phyloP scores from a whole-genome alignment of 108 stramenopile genomes.

The Cyclostephanos invisitatus region DNA sequence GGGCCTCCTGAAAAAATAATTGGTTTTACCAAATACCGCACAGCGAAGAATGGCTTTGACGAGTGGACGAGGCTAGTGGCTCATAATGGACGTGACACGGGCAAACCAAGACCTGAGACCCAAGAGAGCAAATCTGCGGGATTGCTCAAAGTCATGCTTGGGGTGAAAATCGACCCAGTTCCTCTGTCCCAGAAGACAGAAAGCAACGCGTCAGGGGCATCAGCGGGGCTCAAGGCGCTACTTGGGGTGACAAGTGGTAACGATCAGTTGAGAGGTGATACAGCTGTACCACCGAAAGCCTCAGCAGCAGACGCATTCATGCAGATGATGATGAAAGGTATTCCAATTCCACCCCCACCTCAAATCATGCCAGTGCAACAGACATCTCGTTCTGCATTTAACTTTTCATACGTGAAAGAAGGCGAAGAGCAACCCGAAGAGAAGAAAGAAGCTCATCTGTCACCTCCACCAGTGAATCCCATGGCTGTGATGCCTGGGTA shows the following conservation, averaged over 20 bases:
- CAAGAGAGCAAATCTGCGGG: slow-evolving; percentile 26
- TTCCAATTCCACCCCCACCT: slow-evolving; percentile 11
- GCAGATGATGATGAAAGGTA: slow-evolving; percentile 55
- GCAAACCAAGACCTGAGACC: slow-evolving; percentile 9
- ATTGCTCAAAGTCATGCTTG: slow-evolving; percentile 48
- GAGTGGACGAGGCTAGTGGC: slow-evolving; percentile 58
- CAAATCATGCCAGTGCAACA: slow-evolving; percentile 15
- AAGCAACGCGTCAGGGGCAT: slow-evolving; percentile 19
- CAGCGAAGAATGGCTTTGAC: slow-evolving; percentile 56
- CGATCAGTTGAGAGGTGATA: slow-evolving; percentile 2
- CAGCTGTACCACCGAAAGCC: slow-evolving; percentile 25
- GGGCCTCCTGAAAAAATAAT: slow-evolving; percentile 67
- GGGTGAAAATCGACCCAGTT: slow-evolving; percentile 25
- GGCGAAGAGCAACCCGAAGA: slow-evolving; percentile 53
- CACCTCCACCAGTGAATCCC: slow-evolving; percentile 14
- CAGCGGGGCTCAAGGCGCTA: slow-evolving; percentile 61
- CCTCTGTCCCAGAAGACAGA: slow-evolving; percentile 17
- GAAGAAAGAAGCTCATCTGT: slow-evolving; percentile 12
- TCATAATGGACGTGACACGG: slow-evolving; percentile 3
- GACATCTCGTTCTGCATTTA: slow-evolving; percentile 54
- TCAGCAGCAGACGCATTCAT: slow-evolving; percentile 73
- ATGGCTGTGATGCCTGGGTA: slow-evolving; percentile 30
- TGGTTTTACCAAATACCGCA: slow-evolving; percentile 63
- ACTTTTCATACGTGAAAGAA: slow-evolving; percentile 84
- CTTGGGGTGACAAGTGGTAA: slow-evolving; percentile 52